Percentiles rank a stretch among this genome's conserved stretches.
These are phyloP conservation scores for Candida verbasci DNA, from an alignment of 805 yeast species.

Conservation along the genomic window DNA sequence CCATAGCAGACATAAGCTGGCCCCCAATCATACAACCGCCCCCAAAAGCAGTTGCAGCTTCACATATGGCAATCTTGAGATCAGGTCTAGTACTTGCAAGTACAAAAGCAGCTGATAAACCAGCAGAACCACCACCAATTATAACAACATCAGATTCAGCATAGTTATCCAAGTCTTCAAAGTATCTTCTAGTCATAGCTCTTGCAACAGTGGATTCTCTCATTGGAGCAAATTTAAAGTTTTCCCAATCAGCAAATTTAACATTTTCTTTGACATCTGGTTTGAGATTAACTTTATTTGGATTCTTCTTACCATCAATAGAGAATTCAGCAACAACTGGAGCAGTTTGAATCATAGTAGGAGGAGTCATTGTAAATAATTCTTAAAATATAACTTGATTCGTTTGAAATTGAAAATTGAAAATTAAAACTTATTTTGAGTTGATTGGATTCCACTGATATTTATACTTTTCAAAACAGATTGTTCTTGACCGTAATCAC, in stretches of 20 bases:
- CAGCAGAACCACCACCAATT: constrained; percentile 77
- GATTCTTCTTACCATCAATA: constrained; percentile 7
- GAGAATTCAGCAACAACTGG: constrained; percentile 7
- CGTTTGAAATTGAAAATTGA: neutral
- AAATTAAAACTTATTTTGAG: no score
- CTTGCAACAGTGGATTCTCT: constrained; percentile 76
- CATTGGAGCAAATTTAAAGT: constrained; percentile 65
- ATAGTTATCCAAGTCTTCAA: constrained; percentile 66
- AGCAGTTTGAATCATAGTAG: constrained; percentile 27
- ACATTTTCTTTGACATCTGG: constrained; percentile 20
- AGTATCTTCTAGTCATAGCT: constrained; percentile 75
- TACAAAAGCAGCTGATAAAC: constrained; percentile 70
- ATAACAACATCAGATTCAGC: constrained; percentile 73
- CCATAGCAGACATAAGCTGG: constrained; percentile 73
- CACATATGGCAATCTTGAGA: constrained; percentile 67
- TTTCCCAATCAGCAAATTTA: constrained; percentile 57
- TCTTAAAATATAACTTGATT: neutral
- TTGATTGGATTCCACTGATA: neutral
- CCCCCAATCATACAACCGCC: constrained; percentile 83
- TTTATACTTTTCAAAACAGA: neutral
- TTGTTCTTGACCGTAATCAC: no score
- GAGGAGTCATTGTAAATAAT: constrained; percentile 24
- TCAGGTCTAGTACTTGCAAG: constrained; percentile 74
- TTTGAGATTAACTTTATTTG: constrained; percentile 10
- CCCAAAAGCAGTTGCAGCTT: constrained; percentile 72